Conservation (phyloP, 176 grass and related monocot species). For the Aegilops tauschii region DNA sequence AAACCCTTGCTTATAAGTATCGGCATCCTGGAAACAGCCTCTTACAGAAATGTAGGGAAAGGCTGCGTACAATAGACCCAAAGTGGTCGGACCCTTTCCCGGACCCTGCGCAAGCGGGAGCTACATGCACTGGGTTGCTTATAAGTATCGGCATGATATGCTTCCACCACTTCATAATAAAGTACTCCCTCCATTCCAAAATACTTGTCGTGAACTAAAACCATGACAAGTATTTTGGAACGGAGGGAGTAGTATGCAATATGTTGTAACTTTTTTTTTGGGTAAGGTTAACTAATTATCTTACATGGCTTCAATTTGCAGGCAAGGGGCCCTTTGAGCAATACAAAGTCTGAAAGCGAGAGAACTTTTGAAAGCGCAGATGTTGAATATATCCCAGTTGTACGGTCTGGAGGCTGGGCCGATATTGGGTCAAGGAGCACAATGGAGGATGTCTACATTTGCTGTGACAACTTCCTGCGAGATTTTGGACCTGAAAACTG, state of each 20-base stretch:
- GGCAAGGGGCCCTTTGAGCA: conserved; percentile 51
- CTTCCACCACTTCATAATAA: not conserved
- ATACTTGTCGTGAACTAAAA: no score
- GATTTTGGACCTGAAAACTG: conserved; percentile 60
- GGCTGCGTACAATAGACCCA: no score
- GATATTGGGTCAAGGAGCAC: conserved; percentile 65
- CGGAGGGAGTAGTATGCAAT: not conserved
- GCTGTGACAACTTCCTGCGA: conserved; percentile 67
- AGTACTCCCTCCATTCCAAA: no score
- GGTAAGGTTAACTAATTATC: not conserved
- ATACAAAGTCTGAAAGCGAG: conserved; percentile 31
- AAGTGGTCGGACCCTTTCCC: no score
- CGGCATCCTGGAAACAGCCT: not conserved
- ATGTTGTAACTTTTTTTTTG: not conserved
- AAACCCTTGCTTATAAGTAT: not conserved
- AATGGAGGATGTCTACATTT: conserved; percentile 91
- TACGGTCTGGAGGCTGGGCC: conserved; percentile 78
- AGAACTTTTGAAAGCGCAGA: conserved; percentile 46
- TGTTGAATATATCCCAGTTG: conserved; percentile 56
- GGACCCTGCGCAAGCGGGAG: no score
- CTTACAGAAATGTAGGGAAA: no score
- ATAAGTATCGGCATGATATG: not conserved
- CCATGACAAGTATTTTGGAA: no score
- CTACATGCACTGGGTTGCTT: not conserved
- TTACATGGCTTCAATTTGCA: conserved; percentile 38